Conservation (phyloP, 108 stramenopile species). For the Chaetoceros muelleri region DNA sequence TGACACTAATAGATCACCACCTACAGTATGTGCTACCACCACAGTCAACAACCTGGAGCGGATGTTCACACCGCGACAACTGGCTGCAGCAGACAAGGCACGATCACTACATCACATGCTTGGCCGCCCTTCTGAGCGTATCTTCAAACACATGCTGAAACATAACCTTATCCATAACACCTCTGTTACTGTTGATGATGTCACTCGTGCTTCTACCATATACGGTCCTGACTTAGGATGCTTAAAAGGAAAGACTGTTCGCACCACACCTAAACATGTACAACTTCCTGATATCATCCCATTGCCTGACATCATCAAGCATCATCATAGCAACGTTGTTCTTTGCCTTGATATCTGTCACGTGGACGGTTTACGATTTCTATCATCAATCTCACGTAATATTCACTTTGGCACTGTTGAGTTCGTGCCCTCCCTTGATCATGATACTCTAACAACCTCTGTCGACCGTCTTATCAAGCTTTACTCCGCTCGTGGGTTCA, state of each 20-base stretch:
- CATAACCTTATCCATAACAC: conserved; percentile 24
- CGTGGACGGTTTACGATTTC: conserved; percentile 33
- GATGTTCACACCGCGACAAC: too few relatives aligned
- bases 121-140: too few relatives aligned
- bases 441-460: not conserved
- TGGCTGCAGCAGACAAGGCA: too few relatives aligned
- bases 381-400: conserved; percentile 16
- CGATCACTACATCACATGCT: too few relatives aligned
- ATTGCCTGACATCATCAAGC: too few relatives aligned
- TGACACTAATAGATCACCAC: too few relatives aligned
- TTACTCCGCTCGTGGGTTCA: conserved; percentile 24
- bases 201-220: conserved; percentile 7
- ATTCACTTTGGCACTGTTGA: too few relatives aligned
- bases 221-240: conserved; percentile 12
- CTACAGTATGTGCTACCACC: too few relatives aligned
- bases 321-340: conserved; percentile 6
- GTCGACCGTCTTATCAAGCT: conserved; percentile 6
- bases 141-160: too few relatives aligned
- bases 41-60: too few relatives aligned
- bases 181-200: conserved; percentile 22
- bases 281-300: not conserved
- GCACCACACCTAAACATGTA: not conserved
- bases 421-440: too few relatives aligned
- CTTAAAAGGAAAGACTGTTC: conserved; percentile 14
- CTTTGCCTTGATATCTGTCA: too few relatives aligned